Evolutionary conservation across 2,329 filamentous ascomycete species (phyloP).

Genomic region (Plectosphaerella sp.): DNA sequence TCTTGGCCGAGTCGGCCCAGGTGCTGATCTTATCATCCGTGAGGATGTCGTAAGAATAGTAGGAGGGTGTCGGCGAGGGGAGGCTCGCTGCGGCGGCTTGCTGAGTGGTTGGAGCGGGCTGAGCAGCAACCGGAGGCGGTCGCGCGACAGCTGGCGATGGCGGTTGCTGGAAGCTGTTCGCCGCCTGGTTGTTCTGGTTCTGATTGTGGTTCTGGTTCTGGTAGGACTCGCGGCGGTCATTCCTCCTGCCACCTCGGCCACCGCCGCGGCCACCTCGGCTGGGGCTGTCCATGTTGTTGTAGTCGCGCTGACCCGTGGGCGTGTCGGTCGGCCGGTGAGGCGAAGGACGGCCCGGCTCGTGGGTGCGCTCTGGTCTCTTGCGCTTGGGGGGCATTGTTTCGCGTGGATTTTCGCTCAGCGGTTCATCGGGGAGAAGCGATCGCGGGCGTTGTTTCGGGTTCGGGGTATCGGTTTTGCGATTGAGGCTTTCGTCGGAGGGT

Average conservation of each 20-base stretch:
- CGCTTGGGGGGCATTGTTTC: constrained; percentile 52
- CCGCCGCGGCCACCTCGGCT: constrained; percentile 38
- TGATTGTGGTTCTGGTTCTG: constrained; percentile 17
- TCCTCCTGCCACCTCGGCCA: constrained; percentile 37
- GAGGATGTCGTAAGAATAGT: constrained; percentile 71
- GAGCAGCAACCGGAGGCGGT: constrained; percentile 5
- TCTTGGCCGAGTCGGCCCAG: constrained; percentile 65
- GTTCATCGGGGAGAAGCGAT: constrained; percentile 6
- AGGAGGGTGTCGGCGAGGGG: constrained; percentile 30
- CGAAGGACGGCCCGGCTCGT: constrained; percentile 50
- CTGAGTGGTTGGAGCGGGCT: constrained; percentile 17
- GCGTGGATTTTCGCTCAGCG: constrained; percentile 15
- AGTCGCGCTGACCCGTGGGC: constrained; percentile 52
- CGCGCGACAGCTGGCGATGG: background rate
- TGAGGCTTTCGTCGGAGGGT: background rate
- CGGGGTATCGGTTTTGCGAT: background rate
- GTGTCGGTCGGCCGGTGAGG: constrained; percentile 59
- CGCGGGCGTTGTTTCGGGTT: background rate
- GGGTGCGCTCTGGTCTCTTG: constrained; percentile 50
- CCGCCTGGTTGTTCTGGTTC: background rate
- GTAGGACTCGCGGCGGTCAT: constrained; percentile 49
- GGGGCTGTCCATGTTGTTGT: constrained; percentile 40
- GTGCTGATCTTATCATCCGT: constrained; percentile 62
- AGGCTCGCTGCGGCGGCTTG: constrained; percentile 17
- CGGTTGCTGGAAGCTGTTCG: background rate